Percentiles rank a stretch among this genome's conserved stretches.
These are phyloP conservation scores for Colletotrichum aenigma DNA, from an alignment of 2,329 filamentous ascomycete species.

Conservation along the genomic window DNA sequence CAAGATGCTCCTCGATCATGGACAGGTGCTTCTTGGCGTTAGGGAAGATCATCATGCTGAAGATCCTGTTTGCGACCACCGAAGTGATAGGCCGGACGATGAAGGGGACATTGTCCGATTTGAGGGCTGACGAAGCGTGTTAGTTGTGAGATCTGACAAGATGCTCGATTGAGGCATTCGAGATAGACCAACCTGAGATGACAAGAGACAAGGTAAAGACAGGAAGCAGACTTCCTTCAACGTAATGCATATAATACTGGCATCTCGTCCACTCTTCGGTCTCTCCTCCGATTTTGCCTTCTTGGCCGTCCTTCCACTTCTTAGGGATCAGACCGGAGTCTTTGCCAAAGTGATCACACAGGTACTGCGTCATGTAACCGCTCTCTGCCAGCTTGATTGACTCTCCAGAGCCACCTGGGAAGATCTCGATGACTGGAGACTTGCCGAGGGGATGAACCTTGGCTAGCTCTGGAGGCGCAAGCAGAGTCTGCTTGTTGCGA, in stretches of 20 bases:
- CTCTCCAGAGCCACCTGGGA: constrained; percentile 40
- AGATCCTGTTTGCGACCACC: constrained; percentile 47
- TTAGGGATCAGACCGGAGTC: constrained; percentile 54
- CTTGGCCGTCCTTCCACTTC: constrained; percentile 61
- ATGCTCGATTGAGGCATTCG: background rate
- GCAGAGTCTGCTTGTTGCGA: constrained; percentile 61
- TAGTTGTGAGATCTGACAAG: background rate
- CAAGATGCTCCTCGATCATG: constrained; percentile 55
- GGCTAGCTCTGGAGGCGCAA: constrained; percentile 79
- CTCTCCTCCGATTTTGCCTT: constrained; percentile 62
- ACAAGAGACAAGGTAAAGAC: constrained; percentile 69
- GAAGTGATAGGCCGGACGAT: constrained; percentile 56
- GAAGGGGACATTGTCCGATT: constrained; percentile 52
- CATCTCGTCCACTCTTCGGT: constrained; percentile 65
- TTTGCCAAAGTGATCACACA: constrained; percentile 67
- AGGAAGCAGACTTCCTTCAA: constrained; percentile 83
- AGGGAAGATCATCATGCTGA: constrained; percentile 47
- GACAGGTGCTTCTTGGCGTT: constrained; percentile 51
- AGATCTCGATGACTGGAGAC: constrained; percentile 77
- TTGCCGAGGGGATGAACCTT: constrained; percentile 86
- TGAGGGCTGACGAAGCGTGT: constrained; percentile 38
- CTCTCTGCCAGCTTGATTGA: constrained; percentile 78
- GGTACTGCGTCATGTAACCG: constrained; percentile 80
- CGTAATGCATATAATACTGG: constrained; percentile 80
- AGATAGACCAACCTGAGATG: constrained; percentile 46